Base-by-base conservation (phyloP, 2,329 filamentous ascomycete species). In the Lasiodiplodia theobromae region DNA sequence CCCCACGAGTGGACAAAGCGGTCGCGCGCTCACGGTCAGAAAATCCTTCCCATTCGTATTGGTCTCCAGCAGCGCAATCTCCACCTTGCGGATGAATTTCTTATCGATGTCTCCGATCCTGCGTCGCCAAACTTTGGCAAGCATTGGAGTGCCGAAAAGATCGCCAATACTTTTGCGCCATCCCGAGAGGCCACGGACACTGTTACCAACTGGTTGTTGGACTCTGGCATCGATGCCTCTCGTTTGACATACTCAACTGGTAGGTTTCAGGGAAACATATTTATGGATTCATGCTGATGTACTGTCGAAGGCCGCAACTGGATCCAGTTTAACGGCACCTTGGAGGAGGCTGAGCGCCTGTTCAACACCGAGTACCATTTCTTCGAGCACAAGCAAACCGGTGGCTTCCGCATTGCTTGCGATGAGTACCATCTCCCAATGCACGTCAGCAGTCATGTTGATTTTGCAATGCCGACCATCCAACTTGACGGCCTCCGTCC, bases 281-380 rank as follows among this genome's bases (percentile, higher is more conserved):
- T n/a, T n/a, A n/a, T n/a, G n/a, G n/a, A n/a, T n/a, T n/a, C n/a
- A n/a, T n/a, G 34, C 34, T 40, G 16, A 58, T 25, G 51, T 11
- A 53, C 3, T 14, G 1, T 25, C 8, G 2, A 7, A 60, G 57
- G 57, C 11, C 57, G 57, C 23, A 60, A 60, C 25, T 83, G 81
- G 81, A 73, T 83, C 3, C 77, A 79, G 14, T 82, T 84, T 67
- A 76, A 81, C 28, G 77, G 78, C 0, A 73, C 76, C 2, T 76
- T 79, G 2, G 71, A 73, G 14, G 79, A 81, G 56, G 74, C 80
- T 3, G 81, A 83, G 68, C 68, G 69, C 3, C 71, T 84, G 34
- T 73, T 83, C 6, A 74, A 75, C 38, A 78, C 81, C 0, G 71
- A 81, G 57, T 83, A 82, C 71, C 78, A 77, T 54, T 65, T 80